Base-by-base conservation (phyloP, 2,329 filamentous ascomycete species). In the Calonectria pseudoreteaudii region DNA sequence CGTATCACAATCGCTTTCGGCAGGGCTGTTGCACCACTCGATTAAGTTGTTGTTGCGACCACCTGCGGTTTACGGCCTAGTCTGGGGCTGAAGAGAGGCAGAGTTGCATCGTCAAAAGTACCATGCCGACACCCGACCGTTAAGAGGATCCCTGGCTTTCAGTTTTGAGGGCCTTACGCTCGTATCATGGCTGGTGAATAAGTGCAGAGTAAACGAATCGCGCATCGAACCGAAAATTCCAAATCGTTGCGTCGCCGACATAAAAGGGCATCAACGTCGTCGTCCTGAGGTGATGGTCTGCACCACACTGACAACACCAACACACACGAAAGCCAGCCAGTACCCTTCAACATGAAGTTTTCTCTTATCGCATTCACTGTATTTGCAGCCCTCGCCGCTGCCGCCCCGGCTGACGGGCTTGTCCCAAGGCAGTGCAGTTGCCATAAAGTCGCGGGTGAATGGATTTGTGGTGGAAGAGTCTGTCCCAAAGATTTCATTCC, bases 31-130 rank as follows among this genome's bases (percentile, higher is more conserved):
- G n/a, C 18, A 38, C 56, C n/a, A 18, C 34, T 36, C 56, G n/a
- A 26, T n/a, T 34, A 26, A 60, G 20, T 18, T 60, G 34, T 36
- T 36, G n/a, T 18, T 23, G 11, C 26, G 31, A 38, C 56, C 56
- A 60, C 56, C 56, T 60, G 56, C 56, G 34, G 13, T 60, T 60
- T 60, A 60, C 11, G 56, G 56, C 56, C n/a, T 60, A 60, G 56
- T 14, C n/a, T 60, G 56, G 56, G 52, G 56, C 56, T 60, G 56
- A 60, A 60, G n/a, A 60, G n/a, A 36, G 56, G n/a, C 56, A 60
- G n/a, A 18, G 56, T 58, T 38, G n/a, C 53, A 58, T 58, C 56
- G n/a, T 34, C 56, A 60, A 60, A 60, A 38, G 56, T 60, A 60
- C 56, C 56, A 38, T 38, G 34, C 56, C 56, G 56, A 60, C 56